phyloP scores from a whole-genome alignment of 2,329 filamentous ascomycete genomes.

The Blastomyces silverae region DNA sequence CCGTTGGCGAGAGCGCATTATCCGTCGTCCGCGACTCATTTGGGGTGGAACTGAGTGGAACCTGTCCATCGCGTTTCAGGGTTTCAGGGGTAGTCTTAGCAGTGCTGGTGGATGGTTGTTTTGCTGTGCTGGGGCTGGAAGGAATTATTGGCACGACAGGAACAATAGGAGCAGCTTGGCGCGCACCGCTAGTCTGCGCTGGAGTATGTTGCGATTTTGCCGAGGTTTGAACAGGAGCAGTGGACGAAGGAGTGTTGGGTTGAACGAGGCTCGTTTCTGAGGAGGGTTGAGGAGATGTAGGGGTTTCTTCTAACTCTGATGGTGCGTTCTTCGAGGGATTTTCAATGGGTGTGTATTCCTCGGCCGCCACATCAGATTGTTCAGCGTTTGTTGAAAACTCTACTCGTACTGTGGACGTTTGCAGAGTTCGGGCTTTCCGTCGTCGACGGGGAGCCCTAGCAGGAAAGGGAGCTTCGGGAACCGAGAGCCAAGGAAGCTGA shows the following conservation, averaged over 20 bases:
- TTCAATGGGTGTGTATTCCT: constrained; percentile 22
- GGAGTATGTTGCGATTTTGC: constrained; percentile 30
- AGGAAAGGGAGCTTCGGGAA: constrained; percentile 50
- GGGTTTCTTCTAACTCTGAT: constrained; percentile 49
- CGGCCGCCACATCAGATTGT: constrained; percentile 21
- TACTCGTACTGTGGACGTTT: constrained; percentile 32
- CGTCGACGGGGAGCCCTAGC: constrained; percentile 44
- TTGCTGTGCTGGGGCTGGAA: constrained; percentile 32
- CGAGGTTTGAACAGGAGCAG: constrained; percentile 34
- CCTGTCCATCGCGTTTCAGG: constrained; percentile 27
- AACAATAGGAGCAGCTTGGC: constrained; percentile 43
- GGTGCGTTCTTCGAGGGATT: constrained; percentile 24
- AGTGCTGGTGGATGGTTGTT: constrained; percentile 26
- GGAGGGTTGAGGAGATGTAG: constrained; percentile 52
- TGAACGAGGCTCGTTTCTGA: constrained; percentile 52
- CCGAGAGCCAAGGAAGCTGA: constrained; percentile 56
- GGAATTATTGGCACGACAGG: constrained; percentile 47
- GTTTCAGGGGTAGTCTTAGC: constrained; percentile 32
- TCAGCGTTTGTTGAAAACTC: constrained; percentile 48
- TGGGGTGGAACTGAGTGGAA: constrained; percentile 16
- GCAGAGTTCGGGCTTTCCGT: constrained; percentile 36
- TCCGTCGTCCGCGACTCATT: constrained; percentile 9
- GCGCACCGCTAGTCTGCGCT: constrained; percentile 31
- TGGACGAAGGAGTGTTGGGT: constrained; percentile 51
- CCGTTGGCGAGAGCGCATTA: constrained; percentile 8